Evolutionary conservation across 2,329 filamentous ascomycete species (phyloP).

Genomic region (Aschersonia sp.): DNA sequence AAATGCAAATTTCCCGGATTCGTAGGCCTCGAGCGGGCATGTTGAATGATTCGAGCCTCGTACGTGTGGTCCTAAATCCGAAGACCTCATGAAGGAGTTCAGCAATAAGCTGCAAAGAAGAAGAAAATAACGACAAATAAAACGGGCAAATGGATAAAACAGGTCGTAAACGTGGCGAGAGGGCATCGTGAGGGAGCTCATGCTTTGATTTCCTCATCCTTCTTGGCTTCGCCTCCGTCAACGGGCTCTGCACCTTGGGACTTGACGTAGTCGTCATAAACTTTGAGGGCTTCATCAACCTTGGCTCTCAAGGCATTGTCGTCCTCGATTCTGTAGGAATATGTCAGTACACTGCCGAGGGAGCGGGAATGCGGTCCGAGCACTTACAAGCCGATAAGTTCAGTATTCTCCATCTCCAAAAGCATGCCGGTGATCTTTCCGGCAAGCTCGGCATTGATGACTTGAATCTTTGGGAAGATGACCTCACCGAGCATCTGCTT

Average conservation of each 20-base stretch:
- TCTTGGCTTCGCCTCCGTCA: slow-evolving; percentile 27
- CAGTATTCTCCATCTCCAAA: slow-evolving; percentile 94
- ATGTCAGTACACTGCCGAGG: background rate
- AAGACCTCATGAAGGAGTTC: no score
- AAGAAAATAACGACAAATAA: no score
- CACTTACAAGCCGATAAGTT: slow-evolving; percentile 86
- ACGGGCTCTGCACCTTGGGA: slow-evolving; percentile 35
- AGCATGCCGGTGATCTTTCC: slow-evolving; percentile 99
- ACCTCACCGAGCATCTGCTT: slow-evolving; percentile 98
- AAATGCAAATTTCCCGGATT: slow-evolving; percentile 12
- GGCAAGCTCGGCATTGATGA: slow-evolving; percentile 85
- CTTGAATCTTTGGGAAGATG: slow-evolving; percentile 96
- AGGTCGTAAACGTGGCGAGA: no score
- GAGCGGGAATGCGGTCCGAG: background rate
- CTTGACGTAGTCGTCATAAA: slow-evolving; percentile 99
- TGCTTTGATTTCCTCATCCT: slow-evolving; percentile 25
- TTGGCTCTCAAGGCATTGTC: slow-evolving; percentile 80
- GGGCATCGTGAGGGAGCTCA: background rate
- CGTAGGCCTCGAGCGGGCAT: background rate
- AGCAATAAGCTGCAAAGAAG: no score
- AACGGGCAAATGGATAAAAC: no score
- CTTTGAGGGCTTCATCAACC: slow-evolving; percentile 91
- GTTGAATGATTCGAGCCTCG: background rate
- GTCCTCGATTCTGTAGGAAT: slow-evolving; percentile 61
- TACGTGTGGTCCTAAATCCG: background rate